Evolutionary conservation across 805 yeast species (phyloP).

Genomic region (Schwanniomyces yamadae): DNA sequence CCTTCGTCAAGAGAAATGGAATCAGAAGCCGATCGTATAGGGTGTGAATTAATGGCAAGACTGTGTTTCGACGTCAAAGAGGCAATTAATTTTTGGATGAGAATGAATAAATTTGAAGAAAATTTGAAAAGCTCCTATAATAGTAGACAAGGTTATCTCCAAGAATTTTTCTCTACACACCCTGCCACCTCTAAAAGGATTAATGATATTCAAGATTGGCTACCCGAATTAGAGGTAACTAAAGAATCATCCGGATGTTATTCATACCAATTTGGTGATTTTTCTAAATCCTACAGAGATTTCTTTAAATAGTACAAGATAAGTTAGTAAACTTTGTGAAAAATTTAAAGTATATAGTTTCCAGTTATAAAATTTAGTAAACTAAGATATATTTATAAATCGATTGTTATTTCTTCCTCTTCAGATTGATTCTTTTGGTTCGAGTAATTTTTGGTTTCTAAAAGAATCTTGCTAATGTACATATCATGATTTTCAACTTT

Average conservation of each 20-base stretch:
- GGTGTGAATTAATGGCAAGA: conserved; percentile 84
- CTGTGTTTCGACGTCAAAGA: conserved; percentile 83
- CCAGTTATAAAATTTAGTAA: no score
- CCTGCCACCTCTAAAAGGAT: conserved; percentile 81
- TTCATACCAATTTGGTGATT: conserved; percentile 18
- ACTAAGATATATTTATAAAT: conserved; percentile 7
- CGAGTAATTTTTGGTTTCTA: conserved; percentile 7
- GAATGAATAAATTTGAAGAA: conserved; percentile 58
- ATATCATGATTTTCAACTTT: conserved; percentile 6
- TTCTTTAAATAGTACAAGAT: conserved; percentile 11
- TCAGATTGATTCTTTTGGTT: conserved; percentile 2
- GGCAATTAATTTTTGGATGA: conserved; percentile 75
- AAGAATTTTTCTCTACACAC: conserved; percentile 82
- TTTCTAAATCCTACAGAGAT: conserved; percentile 13
- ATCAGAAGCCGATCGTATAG: conserved; percentile 93
- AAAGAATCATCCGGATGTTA: conserved; percentile 44
- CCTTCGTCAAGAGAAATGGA: conserved; percentile 95
- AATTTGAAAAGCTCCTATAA: conserved; percentile 37
- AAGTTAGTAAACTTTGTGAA: not conserved
- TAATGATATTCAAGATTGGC: conserved; percentile 64
- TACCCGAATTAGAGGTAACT: conserved; percentile 53
- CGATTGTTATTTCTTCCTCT: conserved; percentile 12
- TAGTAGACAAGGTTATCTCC: conserved; percentile 25
- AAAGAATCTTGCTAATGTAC: conserved; percentile 7
- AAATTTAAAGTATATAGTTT: not conserved